These are phyloP conservation scores for Thyridium curvatum DNA, from an alignment of 2,329 filamentous ascomycete genomes.

Conservation along the genomic window DNA sequence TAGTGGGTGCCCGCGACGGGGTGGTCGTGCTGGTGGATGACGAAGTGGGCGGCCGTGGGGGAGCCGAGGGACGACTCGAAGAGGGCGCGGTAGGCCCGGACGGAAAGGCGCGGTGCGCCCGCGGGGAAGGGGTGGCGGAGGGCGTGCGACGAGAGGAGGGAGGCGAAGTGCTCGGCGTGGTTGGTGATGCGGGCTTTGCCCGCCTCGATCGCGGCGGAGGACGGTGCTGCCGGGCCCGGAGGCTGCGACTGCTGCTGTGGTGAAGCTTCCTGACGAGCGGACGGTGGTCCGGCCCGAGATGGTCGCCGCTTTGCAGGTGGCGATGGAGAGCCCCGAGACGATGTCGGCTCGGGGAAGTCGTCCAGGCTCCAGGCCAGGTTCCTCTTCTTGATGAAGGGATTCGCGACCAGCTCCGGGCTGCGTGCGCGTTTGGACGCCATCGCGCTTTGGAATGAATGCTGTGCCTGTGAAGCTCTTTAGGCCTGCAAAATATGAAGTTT, in stretches of 20 bases:
- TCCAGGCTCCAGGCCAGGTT: conserved; percentile 36
- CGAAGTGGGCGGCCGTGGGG: conserved; percentile 46
- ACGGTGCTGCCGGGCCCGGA: conserved; percentile 9
- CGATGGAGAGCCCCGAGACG: too few species aligned
- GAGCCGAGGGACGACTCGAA: conserved; percentile 26
- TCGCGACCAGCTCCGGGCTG: conserved; percentile 29
- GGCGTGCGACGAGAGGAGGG: conserved; percentile 19
- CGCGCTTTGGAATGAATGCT: too few species aligned
- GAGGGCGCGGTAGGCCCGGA: conserved; percentile 26
- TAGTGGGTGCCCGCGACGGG: conserved; percentile 63
- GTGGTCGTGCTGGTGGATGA: conserved; percentile 69
- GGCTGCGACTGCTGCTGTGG: conserved; percentile 3
- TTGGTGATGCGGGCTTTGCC: conserved; percentile 27
- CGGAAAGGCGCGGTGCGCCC: conserved; percentile 21
- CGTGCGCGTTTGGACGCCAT: conserved; percentile 22
- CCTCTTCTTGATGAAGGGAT: conserved; percentile 39
- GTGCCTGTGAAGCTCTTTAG: too few species aligned
- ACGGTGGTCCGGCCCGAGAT: too few species aligned
- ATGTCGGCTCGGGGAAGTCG: conserved; percentile 7
- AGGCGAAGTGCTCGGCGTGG: conserved; percentile 31
- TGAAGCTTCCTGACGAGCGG: too few species aligned
- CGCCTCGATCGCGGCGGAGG: conserved; percentile 32
- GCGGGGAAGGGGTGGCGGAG: conserved; percentile 11
- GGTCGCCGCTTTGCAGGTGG: too few species aligned
- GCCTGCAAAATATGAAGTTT: too few species aligned